Conservation (phyloP, 1,284 basidiomycete genomes). For the Trametes polyzona region DNA sequence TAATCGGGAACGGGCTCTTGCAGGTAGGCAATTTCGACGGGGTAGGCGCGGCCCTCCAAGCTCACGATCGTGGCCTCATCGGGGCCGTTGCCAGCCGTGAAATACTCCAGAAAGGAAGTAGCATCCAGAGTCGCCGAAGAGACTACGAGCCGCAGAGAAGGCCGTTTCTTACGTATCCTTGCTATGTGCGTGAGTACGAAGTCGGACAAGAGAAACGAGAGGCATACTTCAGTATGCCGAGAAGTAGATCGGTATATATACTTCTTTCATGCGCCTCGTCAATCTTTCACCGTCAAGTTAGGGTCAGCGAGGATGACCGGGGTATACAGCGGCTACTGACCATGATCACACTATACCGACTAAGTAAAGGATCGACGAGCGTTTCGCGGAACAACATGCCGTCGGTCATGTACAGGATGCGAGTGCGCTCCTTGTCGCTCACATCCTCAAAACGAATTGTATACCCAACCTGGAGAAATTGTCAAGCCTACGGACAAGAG, state of each 20-base stretch:
- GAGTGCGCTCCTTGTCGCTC: conserved; percentile 77
- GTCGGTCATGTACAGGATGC: conserved; percentile 98
- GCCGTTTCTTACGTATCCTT: conserved; percentile 88
- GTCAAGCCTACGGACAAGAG: neutral
- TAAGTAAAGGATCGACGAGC: conserved; percentile 86
- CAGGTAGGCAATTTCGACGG: conserved; percentile 84
- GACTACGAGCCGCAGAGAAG: conserved; percentile 87
- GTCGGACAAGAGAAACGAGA: no score
- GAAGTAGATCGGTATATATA: conserved; percentile 90
- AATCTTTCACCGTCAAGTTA: conserved; percentile 53
- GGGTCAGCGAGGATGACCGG: conserved; percentile 16
- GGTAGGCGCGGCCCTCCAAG: conserved; percentile 91
- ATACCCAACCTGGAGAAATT: conserved; percentile 82
- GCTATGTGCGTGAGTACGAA: conserved; percentile 9
- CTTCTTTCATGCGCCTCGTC: conserved; percentile 98
- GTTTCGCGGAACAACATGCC: conserved; percentile 97
- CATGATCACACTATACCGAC: conserved; percentile 94
- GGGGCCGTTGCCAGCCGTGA: conserved; percentile 56
- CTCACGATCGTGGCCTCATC: conserved; percentile 81
- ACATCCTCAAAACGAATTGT: conserved; percentile 98
- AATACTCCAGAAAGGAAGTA: conserved; percentile 86
- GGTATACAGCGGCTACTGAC: conserved; percentile 47
- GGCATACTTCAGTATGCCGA: conserved; percentile 87
- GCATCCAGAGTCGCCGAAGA: conserved; percentile 97
- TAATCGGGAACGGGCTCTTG: conserved; percentile 81